Evolutionary conservation across 2,329 filamentous ascomycete genomes (phyloP), one percentile per base, ranked within the genome.

Genomic region (Acrocalymma vagum): DNA sequence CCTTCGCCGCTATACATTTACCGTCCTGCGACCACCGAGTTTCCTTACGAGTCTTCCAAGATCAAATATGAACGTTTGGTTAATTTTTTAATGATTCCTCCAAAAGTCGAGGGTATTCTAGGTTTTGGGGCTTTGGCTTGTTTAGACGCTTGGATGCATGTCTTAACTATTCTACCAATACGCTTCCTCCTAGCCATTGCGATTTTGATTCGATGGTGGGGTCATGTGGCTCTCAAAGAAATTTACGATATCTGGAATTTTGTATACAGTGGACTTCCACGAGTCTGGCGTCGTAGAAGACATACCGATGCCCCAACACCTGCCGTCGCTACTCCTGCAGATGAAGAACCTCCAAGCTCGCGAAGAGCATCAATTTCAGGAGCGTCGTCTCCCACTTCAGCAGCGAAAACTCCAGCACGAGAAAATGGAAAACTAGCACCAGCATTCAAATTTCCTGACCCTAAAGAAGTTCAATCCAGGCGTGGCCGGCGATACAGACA

Each of bases 121-220:
- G 84, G 85, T 45, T 97, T 99, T 71, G 94, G 94, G 6, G 86
- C 89, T 0, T 72, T 97, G 22, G 92, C 93, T 6, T 99, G 94
- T 70, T 77, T 99, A 5, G 94, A 99, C 67, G 88, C 93, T 2
- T 99, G 93, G 91, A 81, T 99, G 1, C 94, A 96, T 72, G 95
- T 90, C 1, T 95, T 99, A 58, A 99, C 94, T 0, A 96, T 99
- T 29, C 76, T 99, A 0, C 94, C 94, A 0, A 79, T 99, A 44
- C 83, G 94, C 3, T 97, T 99, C 58, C 69, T 88, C 38, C 87
- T 92, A 43, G 93, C 94, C 1, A 60, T 93, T 0, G 83, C 83
- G 14, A 84, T 97, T 3, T 73, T 99, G 17, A 68, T 84, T 8
- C 80, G 82, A 45, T 97, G 92, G 80, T 95, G 90, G 89, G 78